Evolutionary conservation across 495 filamentous ascomycete genomes (phyloP), one percentile per base, ranked within the genome.

Genomic region (Annulohypoxylon bovei): DNA sequence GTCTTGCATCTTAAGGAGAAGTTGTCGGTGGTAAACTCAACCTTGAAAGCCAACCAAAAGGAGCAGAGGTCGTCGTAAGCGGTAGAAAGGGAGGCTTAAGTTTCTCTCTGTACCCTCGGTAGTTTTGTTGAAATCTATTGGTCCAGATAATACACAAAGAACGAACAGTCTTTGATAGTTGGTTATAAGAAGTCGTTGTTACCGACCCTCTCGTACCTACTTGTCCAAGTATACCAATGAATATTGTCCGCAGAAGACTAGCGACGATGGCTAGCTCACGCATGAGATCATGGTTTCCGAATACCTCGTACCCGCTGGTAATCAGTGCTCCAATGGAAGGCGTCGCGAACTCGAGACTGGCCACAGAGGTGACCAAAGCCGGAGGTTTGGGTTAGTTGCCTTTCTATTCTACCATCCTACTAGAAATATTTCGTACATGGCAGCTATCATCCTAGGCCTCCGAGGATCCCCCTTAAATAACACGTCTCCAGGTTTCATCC

Each of bases 241-340:
- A 63, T 52, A 42, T 27, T 30, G 14, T 42, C 6, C 44, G 28
- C 33, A 56, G 46, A 44, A 59, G 44, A 56, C 9, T 70, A 23
- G 59, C 67, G n/a, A 65, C 67, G 5, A 77, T 72, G 73, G 59
- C 70, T 16, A 18, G 18, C 55, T 66, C 70, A 18, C 67, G 75
- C 4, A 77, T 74, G 75, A 70, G 59, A 54, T 70, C 68, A 20
- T 77, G 75, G 75, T 77, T 77, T 39, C 75, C 75, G 25, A 67
- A 57, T n/a, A 77, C 73, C 12, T 57, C 63, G 22, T 66, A 67
- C 16, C 75, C 83, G 9, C 59, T 94, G 30, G 81, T 95, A 18
- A 81, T 89, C 52, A 80, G 82, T 71, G 92, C 91, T 11, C 92
- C 92, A 9, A 94, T 95, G 92, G 84, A 87, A 39, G 80, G 86